Evolutionary conservation across 2,329 filamentous ascomycete genomes (phyloP).

Genomic region (Nothomitra cinnamomea): DNA sequence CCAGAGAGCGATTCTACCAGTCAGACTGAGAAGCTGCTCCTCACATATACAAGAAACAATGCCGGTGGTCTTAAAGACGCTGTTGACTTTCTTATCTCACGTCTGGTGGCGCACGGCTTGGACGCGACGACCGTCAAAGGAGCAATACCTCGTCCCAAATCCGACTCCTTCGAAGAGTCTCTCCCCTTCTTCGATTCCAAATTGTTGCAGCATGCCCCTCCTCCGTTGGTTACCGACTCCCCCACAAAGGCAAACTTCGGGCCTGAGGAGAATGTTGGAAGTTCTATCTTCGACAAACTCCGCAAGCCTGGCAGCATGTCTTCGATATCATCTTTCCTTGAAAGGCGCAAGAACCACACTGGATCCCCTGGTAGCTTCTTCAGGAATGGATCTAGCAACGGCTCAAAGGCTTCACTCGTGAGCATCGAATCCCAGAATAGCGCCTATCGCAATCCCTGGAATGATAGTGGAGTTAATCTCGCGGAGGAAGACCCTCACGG

Average conservation of each 20-base stretch:
- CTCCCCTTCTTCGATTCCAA: conserved; percentile 95
- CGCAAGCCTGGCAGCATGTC: conserved; percentile 91
- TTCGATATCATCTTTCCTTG: conserved; percentile 88
- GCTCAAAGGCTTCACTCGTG: conserved; percentile 87
- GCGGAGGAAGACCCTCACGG: conserved; percentile 58
- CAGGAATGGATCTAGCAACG: conserved; percentile 76
- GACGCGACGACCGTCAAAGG: conserved; percentile 78
- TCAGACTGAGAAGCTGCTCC: conserved; percentile 35
- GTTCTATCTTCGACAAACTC: conserved; percentile 77
- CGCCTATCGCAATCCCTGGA: conserved; percentile 94
- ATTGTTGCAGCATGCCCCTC: conserved; percentile 79
- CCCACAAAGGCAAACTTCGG: conserved; percentile 73
- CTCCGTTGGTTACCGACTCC: conserved; percentile 66
- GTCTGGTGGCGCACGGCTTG: conserved; percentile 76
- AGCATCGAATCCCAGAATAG: conserved; percentile 92
- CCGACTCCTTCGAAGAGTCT: conserved; percentile 95
- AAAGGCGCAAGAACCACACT: conserved; percentile 84
- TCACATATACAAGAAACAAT: conserved; percentile 90
- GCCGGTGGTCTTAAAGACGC: conserved; percentile 89
- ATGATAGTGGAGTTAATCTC: conserved; percentile 90
- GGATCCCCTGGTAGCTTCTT: conserved; percentile 74
- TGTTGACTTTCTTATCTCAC: conserved; percentile 79
- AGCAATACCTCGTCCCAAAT: conserved; percentile 93
- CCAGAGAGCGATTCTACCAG: conserved; percentile 43
- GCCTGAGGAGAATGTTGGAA: conserved; percentile 63